A percentile compares a stretch with the other conserved stretches of the same genome.
Conservation (phyloP, 2,329 filamentous ascomycete species). For the Fusarium proliferatum region DNA sequence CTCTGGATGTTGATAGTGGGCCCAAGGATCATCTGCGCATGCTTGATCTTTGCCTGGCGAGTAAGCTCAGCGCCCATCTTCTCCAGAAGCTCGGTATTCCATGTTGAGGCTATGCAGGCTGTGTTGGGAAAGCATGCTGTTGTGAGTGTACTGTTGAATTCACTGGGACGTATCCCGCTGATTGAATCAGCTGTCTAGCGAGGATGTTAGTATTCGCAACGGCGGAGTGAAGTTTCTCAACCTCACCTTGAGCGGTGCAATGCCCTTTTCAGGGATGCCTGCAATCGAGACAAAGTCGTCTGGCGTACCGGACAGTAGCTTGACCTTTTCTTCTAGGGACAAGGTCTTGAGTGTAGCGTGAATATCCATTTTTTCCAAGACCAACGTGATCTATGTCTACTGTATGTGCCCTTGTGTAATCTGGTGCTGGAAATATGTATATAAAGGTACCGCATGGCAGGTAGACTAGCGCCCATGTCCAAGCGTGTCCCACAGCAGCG, state of each 20-base stretch:
- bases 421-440: no score
- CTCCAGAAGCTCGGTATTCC: not conserved
- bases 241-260: not conserved
- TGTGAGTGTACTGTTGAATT: not conserved
- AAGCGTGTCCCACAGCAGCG: no score
- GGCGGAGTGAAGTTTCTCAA: rapidly evolving
- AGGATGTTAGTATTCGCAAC: rapidly evolving
- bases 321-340: not conserved
- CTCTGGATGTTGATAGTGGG: conserved; percentile 31
- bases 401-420: no score
- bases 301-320: not conserved
- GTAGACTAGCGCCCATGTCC: no score
- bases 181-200: not conserved
- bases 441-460: no score
- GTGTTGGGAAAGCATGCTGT: not conserved
- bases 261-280: not conserved
- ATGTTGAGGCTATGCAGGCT: not conserved
- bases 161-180: not conserved
- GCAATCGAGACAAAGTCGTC: not conserved
- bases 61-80: not conserved
- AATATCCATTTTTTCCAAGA: not conserved
- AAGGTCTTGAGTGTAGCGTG: not conserved
- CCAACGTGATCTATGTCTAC: no score
- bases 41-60: not conserved
- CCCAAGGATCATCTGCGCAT: conserved; percentile 18